Conservation (phyloP, 805 yeast species). For the Schwanniomyces polymorphus region DNA sequence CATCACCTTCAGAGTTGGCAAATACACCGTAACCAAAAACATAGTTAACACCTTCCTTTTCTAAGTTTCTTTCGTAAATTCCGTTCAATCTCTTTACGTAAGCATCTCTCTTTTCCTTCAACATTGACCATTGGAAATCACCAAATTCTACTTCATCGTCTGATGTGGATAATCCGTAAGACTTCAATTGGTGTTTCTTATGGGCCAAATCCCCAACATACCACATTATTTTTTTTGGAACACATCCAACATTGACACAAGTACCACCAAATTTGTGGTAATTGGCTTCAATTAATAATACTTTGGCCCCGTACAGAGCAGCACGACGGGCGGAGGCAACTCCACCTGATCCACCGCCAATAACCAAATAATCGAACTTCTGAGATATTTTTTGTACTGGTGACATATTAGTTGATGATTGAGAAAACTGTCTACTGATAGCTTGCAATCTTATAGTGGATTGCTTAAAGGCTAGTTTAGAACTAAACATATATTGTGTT, state of each 20-base stretch:
- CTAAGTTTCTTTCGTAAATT: constrained; percentile 84
- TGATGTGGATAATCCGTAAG: constrained; percentile 75
- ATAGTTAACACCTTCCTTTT: constrained; percentile 85
- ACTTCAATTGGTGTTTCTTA: constrained; percentile 69
- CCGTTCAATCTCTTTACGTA: constrained; percentile 87
- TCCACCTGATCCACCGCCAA: constrained; percentile 99
- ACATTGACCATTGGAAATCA: constrained; percentile 75
- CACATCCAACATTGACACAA: constrained; percentile 99
- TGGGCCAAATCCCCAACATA: constrained; percentile 89
- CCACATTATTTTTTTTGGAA: constrained; percentile 99
- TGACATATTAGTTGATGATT: constrained; percentile 45
- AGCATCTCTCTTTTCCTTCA: constrained; percentile 90
- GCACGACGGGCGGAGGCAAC: constrained; percentile 98
- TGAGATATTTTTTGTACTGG: constrained; percentile 37
- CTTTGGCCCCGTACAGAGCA: constrained; percentile 88
- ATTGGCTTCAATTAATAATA: constrained; percentile 76
- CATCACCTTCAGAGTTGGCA: constrained; percentile 58
- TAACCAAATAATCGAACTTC: constrained; percentile 88
- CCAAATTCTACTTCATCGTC: constrained; percentile 47
- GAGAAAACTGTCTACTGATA: constrained; percentile 29
- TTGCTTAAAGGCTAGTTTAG: constrained; percentile 10
- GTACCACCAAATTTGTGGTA: constrained; percentile 84
- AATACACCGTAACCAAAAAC: constrained; percentile 86
- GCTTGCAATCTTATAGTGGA: constrained; percentile 19
- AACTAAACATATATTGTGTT: not conserved